Evolutionary conservation across 2,329 filamentous ascomycete species (phyloP).

Genomic region (Verticillium longisporum): DNA sequence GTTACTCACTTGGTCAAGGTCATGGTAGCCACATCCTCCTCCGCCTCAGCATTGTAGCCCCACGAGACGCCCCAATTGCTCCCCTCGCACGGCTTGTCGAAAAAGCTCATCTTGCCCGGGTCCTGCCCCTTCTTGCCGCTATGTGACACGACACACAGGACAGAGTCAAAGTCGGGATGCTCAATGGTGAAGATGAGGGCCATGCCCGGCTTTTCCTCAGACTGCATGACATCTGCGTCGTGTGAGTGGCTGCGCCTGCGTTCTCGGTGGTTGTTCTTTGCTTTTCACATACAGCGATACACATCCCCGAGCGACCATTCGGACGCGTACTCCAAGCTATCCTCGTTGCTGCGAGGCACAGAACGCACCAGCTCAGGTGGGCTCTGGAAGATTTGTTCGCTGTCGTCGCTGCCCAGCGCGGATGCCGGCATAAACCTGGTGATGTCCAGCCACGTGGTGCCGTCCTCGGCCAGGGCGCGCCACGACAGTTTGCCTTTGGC

Average conservation of each 20-base stretch:
- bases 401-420: background rate
- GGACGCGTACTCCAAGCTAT: constrained; percentile 1
- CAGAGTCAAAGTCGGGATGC: background rate
- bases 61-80: constrained; percentile 22
- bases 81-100: constrained; percentile 13
- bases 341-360: background rate
- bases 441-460: background rate
- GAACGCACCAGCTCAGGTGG: background rate
- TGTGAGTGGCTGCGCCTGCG: background rate
- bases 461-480: background rate
- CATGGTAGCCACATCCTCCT: constrained; percentile 20
- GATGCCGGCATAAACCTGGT: background rate
- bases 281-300: constrained; percentile 4
- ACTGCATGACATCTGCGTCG: background rate
- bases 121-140: constrained; percentile 5
- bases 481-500: background rate
- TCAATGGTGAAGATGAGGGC: background rate
- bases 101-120: constrained; percentile 17
- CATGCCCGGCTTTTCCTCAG: background rate
- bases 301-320: constrained; percentile 9
- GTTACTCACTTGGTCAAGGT: constrained; percentile 21
- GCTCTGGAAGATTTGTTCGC: background rate
- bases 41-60: constrained; percentile 18
- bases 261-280: background rate
- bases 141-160: constrained; percentile 11